Conservation (phyloP, 768 basidiomycete species). For the Auriscalpium vulgare region DNA sequence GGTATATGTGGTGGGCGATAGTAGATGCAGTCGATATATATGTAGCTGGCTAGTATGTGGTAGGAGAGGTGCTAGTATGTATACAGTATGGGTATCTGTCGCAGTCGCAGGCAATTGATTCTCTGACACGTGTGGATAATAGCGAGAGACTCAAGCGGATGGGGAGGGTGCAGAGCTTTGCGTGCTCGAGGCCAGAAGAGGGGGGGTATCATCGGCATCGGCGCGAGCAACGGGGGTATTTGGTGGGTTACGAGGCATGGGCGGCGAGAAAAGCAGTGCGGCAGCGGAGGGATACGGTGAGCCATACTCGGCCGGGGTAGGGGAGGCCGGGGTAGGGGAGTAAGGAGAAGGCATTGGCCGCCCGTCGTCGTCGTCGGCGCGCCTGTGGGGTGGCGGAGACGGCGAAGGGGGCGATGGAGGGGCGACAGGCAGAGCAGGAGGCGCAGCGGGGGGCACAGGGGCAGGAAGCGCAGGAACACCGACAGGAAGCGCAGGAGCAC, state of each 20-base stretch:
- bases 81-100: too few relatives aligned
- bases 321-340: not conserved
- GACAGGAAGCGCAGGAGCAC: not conserved
- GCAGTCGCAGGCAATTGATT: too few relatives aligned
- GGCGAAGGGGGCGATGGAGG: not conserved
- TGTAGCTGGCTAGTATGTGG: too few relatives aligned
- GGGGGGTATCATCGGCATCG: not conserved
- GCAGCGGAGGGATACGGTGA: not conserved
- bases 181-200: not conserved
- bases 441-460: not conserved
- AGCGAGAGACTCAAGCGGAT: too few relatives aligned
- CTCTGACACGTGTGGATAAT: too few relatives aligned
- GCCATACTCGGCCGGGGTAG: not conserved
- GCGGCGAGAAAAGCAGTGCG: conserved; percentile 3
- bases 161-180: too few relatives aligned
- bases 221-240: conserved; percentile 10
- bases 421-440: not conserved
- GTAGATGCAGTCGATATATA: too few relatives aligned
- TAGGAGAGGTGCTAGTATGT: too few relatives aligned
- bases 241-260: conserved; percentile 16
- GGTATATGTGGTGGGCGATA: too few relatives aligned
- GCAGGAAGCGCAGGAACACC: not conserved
- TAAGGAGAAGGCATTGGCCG: not conserved
- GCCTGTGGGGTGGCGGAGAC: not conserved
- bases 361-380: not conserved